Base-by-base conservation (phyloP, 805 yeast genomes). In the Ogataea paraovalis region DNA sequence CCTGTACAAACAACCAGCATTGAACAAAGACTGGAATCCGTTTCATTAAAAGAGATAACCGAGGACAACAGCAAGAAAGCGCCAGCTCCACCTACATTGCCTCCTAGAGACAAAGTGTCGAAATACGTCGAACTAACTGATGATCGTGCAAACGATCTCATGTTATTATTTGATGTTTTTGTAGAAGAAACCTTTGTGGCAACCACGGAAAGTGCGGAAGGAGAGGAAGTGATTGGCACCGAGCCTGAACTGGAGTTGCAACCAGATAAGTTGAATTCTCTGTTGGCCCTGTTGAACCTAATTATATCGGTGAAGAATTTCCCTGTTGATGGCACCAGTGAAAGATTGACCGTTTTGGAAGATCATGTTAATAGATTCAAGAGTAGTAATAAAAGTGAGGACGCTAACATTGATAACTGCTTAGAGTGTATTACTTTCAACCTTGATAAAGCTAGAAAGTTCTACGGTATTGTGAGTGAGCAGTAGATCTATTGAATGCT, bases 211-310 rank as follows among this genome's bases (percentile, higher is more conserved):
- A 21, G 46, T 33, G 33, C 47, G 25, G 41, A 25, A n/a, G 38
- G n/a, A 16, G 53, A 18, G 7, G 8, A 4, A 10, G 38, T 10
- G 28, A 7, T 10, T 25, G 9, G 10, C 28, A 18, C 13, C 38
- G 12, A 8, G 34, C 5, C 13, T 4, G 16, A 30, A 14, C 13
- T 30, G 12, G 16, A 30, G 44, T 21, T 56, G 66, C 21, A 51
- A 38, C 18, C 47, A 14, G 59, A 65, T 4, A 58, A 62, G 16
- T 63, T 79, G 36, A 70, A 76, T 37, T 66, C 75, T 2, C 61
- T 85, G 8, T 65, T 82, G 37, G 76, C 83, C 4, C 80, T 75
- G 62, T 63, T 85, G 53, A 84, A 84, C 57, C 71, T 86, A 41
- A 25, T 60, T 8, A 42, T 54, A 33, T 46, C 69, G 75, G 48